phyloP scores from a whole-genome alignment of 1,139 yeast species.

The Candida buenavistaensis region DNA sequence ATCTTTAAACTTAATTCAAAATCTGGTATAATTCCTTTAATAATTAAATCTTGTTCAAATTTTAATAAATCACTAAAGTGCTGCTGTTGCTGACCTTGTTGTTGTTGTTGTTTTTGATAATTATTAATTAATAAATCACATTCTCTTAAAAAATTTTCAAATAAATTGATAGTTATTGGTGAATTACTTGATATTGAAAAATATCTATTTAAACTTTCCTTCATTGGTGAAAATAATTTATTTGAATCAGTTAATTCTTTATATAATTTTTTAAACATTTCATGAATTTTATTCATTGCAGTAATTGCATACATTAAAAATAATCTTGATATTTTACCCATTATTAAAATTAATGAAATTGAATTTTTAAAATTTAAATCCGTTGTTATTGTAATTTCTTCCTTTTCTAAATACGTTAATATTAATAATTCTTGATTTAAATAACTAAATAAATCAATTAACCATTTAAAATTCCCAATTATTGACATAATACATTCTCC shows the following conservation, averaged over 20 bases:
- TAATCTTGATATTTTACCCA: slow-evolving; percentile 71
- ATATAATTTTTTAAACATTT: slow-evolving; percentile 49
- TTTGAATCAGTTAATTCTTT: slow-evolving; percentile 43
- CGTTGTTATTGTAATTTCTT: slow-evolving; percentile 18
- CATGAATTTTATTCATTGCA: slow-evolving; percentile 67
- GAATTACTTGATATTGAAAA: slow-evolving; percentile 53
- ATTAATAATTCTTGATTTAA: slow-evolving; percentile 67
- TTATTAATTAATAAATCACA: slow-evolving; percentile 36
- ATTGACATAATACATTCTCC: slow-evolving; percentile 61
- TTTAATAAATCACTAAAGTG: too few species aligned
- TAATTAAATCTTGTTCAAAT: slow-evolving; percentile 66
- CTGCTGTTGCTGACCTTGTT: too few species aligned
- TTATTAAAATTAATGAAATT: slow-evolving; percentile 50
- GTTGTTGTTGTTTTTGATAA: slow-evolving; percentile 19
- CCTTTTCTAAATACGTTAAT: slow-evolving; percentile 23
- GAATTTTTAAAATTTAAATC: slow-evolving; percentile 31
- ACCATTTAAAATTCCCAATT: slow-evolving; percentile 78
- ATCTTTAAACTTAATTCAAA: too few species aligned
- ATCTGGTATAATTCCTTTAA: slow-evolving; percentile 62
- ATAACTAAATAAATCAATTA: slow-evolving; percentile 65
- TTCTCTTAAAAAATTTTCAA: slow-evolving; percentile 65
- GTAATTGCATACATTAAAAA: slow-evolving; percentile 69
- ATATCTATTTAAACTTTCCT: slow-evolving; percentile 54
- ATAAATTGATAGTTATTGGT: slow-evolving; percentile 58
- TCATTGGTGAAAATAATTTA: slow-evolving; percentile 51